phyloP scores from a whole-genome alignment of 139 green algal species.

The Eudorina sp. region DNA sequence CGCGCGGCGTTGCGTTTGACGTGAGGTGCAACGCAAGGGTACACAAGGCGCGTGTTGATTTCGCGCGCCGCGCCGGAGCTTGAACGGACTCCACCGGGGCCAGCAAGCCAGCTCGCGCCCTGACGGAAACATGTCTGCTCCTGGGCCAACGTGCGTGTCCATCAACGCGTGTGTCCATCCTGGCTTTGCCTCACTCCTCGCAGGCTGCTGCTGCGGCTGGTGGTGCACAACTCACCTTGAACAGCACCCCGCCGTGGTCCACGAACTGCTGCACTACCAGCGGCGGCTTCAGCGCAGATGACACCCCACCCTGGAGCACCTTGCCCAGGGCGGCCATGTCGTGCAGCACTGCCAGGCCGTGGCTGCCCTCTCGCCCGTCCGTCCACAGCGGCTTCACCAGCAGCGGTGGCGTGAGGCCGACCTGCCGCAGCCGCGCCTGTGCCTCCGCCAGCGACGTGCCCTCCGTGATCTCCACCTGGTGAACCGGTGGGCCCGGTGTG shows the following conservation, averaged over 20 bases:
- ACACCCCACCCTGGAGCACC: conserved; percentile 62
- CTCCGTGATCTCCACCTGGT: conserved; percentile 66
- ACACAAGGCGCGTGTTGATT: too few species aligned
- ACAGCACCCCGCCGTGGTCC: conserved; percentile 86
- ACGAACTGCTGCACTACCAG: conserved; percentile 89
- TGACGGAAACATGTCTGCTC: too few species aligned
- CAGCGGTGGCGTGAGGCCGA: conserved; percentile 74
- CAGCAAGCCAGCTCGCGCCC: too few species aligned
- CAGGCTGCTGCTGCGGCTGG: too few species aligned
- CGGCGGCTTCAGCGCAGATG: conserved; percentile 65
- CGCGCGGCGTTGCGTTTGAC: too few species aligned
- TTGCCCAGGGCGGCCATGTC: conserved; percentile 68
- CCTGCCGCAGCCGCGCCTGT: conserved; percentile 42
- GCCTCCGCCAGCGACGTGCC: conserved; percentile 51
- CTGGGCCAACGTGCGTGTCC: too few species aligned
- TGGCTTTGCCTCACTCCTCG: too few species aligned
- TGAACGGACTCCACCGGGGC: too few species aligned
- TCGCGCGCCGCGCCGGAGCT: too few species aligned
- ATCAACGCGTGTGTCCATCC: too few species aligned
- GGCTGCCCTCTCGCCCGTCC: conserved; percentile 83
- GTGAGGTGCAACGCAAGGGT: too few species aligned
- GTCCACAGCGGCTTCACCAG: conserved; percentile 89
- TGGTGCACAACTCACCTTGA: conserved; percentile 78
- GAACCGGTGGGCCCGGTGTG: not conserved
- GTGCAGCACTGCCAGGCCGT: conserved; percentile 81